Evolutionary conservation across 352 stramenopile species (phyloP).

Genomic region (Pythium brassicae): DNA sequence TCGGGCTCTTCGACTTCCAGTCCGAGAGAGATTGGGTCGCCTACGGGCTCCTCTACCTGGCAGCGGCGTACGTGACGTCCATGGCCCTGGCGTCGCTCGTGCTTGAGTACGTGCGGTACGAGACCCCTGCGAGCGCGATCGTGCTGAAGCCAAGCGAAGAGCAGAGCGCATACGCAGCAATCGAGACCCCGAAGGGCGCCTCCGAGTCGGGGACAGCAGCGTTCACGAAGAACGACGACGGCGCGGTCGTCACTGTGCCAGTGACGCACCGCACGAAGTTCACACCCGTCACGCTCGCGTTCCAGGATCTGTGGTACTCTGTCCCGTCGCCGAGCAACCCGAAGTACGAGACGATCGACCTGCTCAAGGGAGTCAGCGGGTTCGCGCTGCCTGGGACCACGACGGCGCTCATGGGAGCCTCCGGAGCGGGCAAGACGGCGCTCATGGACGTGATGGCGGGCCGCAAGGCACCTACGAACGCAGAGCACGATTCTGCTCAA

Average conservation of each 20-base stretch:
- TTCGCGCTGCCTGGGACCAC: conserved; percentile 20
- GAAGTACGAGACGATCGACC: conserved; percentile 2
- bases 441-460: conserved; percentile 86
- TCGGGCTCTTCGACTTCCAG: conserved; percentile 5
- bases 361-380: conserved; percentile 20
- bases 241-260: too few species aligned
- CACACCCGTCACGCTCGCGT: conserved; percentile 12
- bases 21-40: conserved; percentile 1
- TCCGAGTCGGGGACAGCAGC: too few species aligned
- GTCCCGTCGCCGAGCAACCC: conserved; percentile 26
- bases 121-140: too few species aligned
- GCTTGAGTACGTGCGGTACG: too few species aligned
- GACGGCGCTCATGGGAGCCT: conserved; percentile 30
- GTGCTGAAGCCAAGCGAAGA: too few species aligned
- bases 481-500: conserved; percentile 72
- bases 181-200: too few species aligned
- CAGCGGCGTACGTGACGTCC: too few species aligned
- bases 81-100: too few species aligned
- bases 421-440: conserved; percentile 76
- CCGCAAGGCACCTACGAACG: conserved; percentile 72
- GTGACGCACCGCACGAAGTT: not conserved
- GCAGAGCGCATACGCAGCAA: too few species aligned
- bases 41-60: too few species aligned
- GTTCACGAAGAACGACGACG: too few species aligned
- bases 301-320: conserved; percentile 2